A percentile compares a stretch with the other conserved stretches of the same genome.
Conservation (phyloP, 2,329 filamentous ascomycete genomes). For the Orbilia brochopaga region DNA sequence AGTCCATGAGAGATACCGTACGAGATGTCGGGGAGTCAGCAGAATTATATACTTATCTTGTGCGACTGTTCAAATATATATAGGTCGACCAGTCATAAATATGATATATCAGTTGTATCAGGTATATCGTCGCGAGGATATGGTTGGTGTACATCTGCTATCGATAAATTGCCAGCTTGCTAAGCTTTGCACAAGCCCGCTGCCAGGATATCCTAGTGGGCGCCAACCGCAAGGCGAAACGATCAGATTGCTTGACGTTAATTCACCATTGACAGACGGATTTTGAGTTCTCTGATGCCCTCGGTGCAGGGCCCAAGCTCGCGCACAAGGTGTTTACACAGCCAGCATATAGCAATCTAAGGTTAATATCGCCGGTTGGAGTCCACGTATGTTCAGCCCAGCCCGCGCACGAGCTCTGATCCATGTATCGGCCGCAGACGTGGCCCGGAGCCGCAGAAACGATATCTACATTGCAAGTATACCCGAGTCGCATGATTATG, state of each 20-base stretch:
- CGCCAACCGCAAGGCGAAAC: too few relatives aligned
- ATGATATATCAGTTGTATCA: not conserved
- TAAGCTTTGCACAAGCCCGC: too few relatives aligned
- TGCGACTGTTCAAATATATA: too few relatives aligned
- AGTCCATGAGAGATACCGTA: constrained; percentile 16
- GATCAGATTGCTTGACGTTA: too few relatives aligned
- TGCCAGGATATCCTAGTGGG: too few relatives aligned
- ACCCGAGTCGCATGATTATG: not conserved
- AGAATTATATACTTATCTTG: not conserved
- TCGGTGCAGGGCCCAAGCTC: too few relatives aligned
- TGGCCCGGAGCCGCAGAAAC: not conserved
- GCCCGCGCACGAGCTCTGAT: not conserved
- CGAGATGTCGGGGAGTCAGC: not conserved
- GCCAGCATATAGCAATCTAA: too few relatives aligned
- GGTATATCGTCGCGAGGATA: not conserved
- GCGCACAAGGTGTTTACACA: too few relatives aligned
- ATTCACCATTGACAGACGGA: too few relatives aligned
- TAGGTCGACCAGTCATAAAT: too few relatives aligned
- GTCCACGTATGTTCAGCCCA: not conserved
- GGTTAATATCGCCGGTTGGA: too few relatives aligned
- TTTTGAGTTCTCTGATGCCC: too few relatives aligned
- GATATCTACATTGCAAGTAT: not conserved
- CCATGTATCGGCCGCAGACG: not conserved
- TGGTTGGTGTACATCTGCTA: not conserved
- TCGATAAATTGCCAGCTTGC: not conserved